A percentile compares a stretch with the other conserved stretches of the same genome.
Conservation (phyloP, 108 stramenopile species). For the Poteriospumella lacustris region DNA sequence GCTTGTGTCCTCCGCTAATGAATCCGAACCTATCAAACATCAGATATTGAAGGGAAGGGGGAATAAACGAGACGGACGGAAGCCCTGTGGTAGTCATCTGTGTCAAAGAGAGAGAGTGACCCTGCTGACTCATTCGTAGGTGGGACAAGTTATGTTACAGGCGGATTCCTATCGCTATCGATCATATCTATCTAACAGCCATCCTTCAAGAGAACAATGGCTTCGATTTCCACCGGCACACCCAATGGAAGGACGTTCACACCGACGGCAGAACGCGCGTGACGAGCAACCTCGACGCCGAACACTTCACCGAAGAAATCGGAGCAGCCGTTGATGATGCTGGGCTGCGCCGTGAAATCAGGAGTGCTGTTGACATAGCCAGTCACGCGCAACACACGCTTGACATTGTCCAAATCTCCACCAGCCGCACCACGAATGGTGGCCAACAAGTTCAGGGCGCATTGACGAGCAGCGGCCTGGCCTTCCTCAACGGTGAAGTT, state of each 20-base stretch:
- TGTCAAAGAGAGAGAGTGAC: no score
- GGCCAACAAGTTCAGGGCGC: constrained; percentile 66
- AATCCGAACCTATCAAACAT: no score
- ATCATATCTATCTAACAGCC: no score
- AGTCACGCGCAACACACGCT: constrained; percentile 47
- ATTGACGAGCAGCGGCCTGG: constrained; percentile 71
- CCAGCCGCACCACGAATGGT: not conserved
- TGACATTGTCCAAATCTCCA: constrained; percentile 59
- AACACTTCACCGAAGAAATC: constrained; percentile 65
- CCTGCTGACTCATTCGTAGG: no score
- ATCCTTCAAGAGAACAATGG: no score
- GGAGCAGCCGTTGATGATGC: constrained; percentile 67
- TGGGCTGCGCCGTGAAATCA: constrained; percentile 56
- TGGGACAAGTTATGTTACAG: no score
- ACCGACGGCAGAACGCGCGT: constrained; percentile 14
- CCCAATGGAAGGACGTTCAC: constrained; percentile 63
- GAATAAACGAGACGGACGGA: no score
- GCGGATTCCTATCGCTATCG: no score
- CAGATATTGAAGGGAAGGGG: no score
- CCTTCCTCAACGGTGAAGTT: constrained; percentile 68
- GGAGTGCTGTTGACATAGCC: constrained; percentile 67
- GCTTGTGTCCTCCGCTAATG: no score
- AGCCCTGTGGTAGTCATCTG: no score
- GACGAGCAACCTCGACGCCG: constrained; percentile 48
- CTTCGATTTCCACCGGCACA: constrained; percentile 63